Conservation (phyloP, 768 basidiomycete species). For the Leccinum fibrillosum region DNA sequence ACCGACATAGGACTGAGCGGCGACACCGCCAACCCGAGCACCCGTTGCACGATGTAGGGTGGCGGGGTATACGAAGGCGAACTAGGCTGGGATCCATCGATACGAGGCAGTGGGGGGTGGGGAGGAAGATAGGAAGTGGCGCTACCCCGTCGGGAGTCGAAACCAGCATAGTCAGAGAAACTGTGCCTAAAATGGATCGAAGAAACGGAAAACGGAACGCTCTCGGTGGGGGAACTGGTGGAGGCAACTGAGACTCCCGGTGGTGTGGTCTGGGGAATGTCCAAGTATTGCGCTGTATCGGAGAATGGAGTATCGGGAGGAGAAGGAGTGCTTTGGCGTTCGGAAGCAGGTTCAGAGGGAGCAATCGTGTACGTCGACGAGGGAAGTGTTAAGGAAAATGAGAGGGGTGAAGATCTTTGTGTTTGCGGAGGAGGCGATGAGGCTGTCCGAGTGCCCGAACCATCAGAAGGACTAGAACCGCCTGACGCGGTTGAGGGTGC, state of each 20-base stretch:
- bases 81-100: slow-evolving; percentile 17
- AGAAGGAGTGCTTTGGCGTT: slow-evolving; percentile 16
- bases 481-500: slow-evolving; percentile 32
- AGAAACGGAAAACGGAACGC: slow-evolving; percentile 53
- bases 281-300: slow-evolving; percentile 23
- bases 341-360: slow-evolving; percentile 14
- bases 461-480: slow-evolving; percentile 27
- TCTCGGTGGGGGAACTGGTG: slow-evolving; percentile 52
- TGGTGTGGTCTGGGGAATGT: slow-evolving; percentile 16
- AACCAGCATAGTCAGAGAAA: slow-evolving; percentile 27
- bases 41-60: slow-evolving; percentile 31
- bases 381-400: slow-evolving; percentile 46
- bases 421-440: slow-evolving; percentile 22
- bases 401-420: slow-evolving; percentile 34
- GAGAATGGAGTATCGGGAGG: slow-evolving; percentile 13
- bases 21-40: slow-evolving; percentile 27
- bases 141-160: slow-evolving; percentile 34
- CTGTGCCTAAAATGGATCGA: slow-evolving; percentile 50
- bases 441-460: slow-evolving; percentile 15
- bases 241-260: slow-evolving; percentile 30
- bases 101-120: slow-evolving; percentile 39
- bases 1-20: slow-evolving; percentile 16
- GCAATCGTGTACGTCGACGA: slow-evolving; percentile 35
- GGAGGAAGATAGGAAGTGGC: slow-evolving; percentile 38
- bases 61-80: slow-evolving; percentile 19